Evolutionary conservation across 1,284 basidiomycete species (phyloP).

Genomic region (Cryptococcus wingfieldii): DNA sequence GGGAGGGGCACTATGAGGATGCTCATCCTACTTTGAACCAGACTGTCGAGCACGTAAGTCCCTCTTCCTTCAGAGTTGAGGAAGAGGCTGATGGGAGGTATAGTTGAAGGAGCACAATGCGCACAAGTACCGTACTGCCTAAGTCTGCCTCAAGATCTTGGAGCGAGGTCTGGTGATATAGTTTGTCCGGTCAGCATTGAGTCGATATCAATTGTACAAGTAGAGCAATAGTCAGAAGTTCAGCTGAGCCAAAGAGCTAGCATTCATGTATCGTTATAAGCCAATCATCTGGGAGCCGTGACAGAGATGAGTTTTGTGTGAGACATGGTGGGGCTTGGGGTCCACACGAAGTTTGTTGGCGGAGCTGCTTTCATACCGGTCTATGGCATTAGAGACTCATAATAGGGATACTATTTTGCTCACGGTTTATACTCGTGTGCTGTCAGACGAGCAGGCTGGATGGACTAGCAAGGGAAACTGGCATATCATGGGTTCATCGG

Average conservation of each 20-base stretch:
- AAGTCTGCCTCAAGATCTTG: not conserved
- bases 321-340: too few relatives aligned
- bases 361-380: too few relatives aligned
- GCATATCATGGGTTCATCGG: too few relatives aligned
- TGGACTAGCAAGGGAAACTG: too few relatives aligned
- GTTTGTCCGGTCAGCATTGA: too few relatives aligned
- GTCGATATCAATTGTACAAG: not conserved
- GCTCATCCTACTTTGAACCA: slow-evolving; percentile 38
- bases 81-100: too few relatives aligned
- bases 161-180: not conserved
- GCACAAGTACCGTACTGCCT: slow-evolving; percentile 18
- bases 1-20: slow-evolving; percentile 46
- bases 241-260: not conserved
- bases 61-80: not conserved
- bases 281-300: not conserved
- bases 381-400: too few relatives aligned
- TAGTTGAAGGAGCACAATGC: slow-evolving; percentile 16
- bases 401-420: too few relatives aligned
- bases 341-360: too few relatives aligned
- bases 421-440: too few relatives aligned
- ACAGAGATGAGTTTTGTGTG: too few relatives aligned
- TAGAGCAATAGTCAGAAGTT: not conserved
- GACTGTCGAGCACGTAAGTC: slow-evolving; percentile 36
- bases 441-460: too few relatives aligned
- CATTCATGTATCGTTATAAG: not conserved